phyloP scores from a whole-genome alignment of 306 rosid species.

The Medicago lupulina region DNA sequence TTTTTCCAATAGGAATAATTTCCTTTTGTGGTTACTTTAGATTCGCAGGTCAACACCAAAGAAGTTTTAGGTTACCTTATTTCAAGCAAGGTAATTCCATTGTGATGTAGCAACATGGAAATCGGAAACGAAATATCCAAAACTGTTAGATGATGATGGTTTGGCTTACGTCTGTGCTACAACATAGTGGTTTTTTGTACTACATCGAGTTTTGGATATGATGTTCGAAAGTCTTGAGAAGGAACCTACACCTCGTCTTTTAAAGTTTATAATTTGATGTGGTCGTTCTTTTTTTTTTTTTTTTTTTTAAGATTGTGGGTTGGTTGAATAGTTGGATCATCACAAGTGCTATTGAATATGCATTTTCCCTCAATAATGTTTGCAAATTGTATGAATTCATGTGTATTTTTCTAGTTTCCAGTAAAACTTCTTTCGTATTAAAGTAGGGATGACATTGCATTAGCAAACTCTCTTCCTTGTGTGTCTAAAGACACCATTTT shows the following conservation, averaged over 20 bases:
- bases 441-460: constrained; percentile 76
- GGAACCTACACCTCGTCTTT: constrained; percentile 72
- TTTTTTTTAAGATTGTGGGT: constrained; percentile 74
- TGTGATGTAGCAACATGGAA: neutral
- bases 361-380: neutral
- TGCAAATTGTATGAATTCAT: too few relatives aligned
- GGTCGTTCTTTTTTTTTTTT: constrained; percentile 71
- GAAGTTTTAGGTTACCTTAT: neutral
- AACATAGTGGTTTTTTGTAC: constrained; percentile 71
- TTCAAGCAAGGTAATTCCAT: neutral
- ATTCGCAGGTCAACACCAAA: neutral
- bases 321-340: constrained; percentile 15
- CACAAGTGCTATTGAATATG: neutral
- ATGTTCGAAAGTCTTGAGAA: constrained; percentile 69
- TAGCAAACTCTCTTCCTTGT: constrained; percentile 75
- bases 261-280: constrained; percentile 74
- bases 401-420: neutral
- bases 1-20: too few relatives aligned
- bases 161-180: constrained; percentile 75
- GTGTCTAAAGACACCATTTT: constrained; percentile 73
- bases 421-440: neutral
- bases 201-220: constrained; percentile 63
- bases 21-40: neutral
- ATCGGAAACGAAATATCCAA: neutral
- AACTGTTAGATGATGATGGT: constrained; percentile 63